Percentiles rank a stretch among this genome's conserved stretches.
phyloP scores from a whole-genome alignment of 2,329 filamentous ascomycete genomes.

The Diaporthe helianthi region DNA sequence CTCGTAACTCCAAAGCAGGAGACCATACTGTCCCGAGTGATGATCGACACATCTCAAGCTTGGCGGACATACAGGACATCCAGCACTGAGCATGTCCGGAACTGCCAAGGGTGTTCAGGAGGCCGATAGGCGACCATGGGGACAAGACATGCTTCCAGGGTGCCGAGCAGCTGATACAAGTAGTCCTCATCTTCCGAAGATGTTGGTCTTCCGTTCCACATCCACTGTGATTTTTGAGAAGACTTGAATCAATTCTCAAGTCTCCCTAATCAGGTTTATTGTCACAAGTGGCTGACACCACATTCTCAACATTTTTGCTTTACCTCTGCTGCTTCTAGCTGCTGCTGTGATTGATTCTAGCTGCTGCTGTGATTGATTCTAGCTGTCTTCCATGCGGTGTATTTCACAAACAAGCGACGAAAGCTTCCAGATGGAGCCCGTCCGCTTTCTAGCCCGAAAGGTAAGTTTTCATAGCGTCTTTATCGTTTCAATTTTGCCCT shows the following conservation, averaged over 20 bases:
- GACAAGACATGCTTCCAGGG: neutral
- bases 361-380: too few relatives aligned
- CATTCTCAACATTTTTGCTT: neutral
- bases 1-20: neutral
- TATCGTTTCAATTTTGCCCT: too few relatives aligned
- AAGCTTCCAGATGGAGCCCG: constrained; percentile 40
- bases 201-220: neutral
- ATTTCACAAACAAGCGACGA: constrained; percentile 28
- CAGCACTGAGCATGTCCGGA: too few relatives aligned
- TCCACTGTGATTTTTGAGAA: neutral
- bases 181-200: neutral
- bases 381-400: neutral
- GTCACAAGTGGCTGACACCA: neutral
- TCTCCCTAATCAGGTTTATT: neutral
- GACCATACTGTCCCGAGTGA: neutral
- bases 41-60: neutral
- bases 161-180: neutral
- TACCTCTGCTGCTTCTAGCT: neutral
- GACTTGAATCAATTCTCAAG: neutral
- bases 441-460: constrained; percentile 42
- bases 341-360: neutral
- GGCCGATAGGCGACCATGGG: neutral
- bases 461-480: constrained; percentile 33
- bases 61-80: constrained; percentile 9
- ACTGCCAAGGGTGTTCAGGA: neutral